These are phyloP conservation scores for Eucalyptus grandis DNA, from an alignment of 345 rosid species.

Conservation along the genomic window DNA sequence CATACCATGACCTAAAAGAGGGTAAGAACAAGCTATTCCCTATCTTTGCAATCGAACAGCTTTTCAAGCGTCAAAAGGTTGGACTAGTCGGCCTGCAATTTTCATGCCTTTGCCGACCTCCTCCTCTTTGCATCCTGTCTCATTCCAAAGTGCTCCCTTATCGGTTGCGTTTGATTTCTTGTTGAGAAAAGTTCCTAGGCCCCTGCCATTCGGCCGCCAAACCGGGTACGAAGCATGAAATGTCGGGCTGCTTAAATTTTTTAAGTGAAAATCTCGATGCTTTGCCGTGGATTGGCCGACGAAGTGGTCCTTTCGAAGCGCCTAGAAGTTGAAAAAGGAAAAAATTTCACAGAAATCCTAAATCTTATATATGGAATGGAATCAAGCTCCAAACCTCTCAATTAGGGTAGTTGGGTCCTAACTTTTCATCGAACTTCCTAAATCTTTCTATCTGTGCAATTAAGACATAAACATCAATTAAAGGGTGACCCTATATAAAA, in stretches of 20 bases:
- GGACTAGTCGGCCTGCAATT: background rate
- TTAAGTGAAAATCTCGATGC: background rate
- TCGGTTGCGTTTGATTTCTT: background rate
- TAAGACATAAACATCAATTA: background rate
- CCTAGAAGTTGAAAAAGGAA: background rate
- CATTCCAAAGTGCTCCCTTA: background rate
- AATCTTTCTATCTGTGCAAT: background rate
- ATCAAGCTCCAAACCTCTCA: background rate
- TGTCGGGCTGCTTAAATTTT: background rate
- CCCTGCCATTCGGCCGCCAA: background rate
- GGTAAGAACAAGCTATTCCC: background rate
- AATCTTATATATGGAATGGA: background rate
- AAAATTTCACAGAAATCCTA: background rate
- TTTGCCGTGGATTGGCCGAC: background rate
- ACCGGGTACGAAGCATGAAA: background rate
- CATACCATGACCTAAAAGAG: background rate
- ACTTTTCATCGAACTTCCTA: background rate
- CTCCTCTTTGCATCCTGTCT: background rate
- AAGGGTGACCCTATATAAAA: background rate
- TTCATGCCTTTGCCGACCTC: background rate
- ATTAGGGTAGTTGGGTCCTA: background rate
- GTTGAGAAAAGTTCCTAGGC: background rate
- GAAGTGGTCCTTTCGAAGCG: background rate
- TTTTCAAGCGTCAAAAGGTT: background rate
- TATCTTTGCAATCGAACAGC: background rate